A percentile compares a stretch with the other conserved stretches of the same genome.
phyloP scores from a whole-genome alignment of 176 grass and related monocot genomes.

The Musa itinerans region DNA sequence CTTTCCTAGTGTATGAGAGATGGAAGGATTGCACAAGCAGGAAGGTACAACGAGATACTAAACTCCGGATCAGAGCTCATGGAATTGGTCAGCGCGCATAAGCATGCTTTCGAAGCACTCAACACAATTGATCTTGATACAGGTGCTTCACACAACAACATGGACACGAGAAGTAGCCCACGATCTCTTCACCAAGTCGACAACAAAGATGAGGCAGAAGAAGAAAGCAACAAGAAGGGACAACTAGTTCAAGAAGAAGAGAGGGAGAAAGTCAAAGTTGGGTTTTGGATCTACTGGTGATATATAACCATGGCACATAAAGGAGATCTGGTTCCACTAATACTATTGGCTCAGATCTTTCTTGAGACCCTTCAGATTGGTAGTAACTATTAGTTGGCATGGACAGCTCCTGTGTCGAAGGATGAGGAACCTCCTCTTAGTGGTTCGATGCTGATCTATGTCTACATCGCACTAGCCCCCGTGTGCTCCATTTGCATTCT shows the following conservation, averaged over 20 bases:
- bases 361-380: constrained; percentile 42
- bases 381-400: constrained; percentile 95
- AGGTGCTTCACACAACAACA: not conserved
- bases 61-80: constrained; percentile 58
- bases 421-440: constrained; percentile 47
- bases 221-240: constrained; percentile 27
- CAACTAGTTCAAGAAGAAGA: constrained; percentile 94
- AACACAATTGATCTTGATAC: constrained; percentile 18
- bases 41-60: constrained; percentile 63
- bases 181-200: constrained; percentile 9
- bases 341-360: constrained; percentile 49
- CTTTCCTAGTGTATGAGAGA: constrained; percentile 50
- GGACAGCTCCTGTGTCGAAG: constrained; percentile 58
- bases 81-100: constrained; percentile 69
- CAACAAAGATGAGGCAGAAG: constrained; percentile 34
- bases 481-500: constrained; percentile 55
- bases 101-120: constrained; percentile 48
- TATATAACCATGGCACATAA: constrained; percentile 72
- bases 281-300: constrained; percentile 83
- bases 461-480: constrained; percentile 49
- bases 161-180: constrained; percentile 11
- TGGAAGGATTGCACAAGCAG: constrained; percentile 61
- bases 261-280: constrained; percentile 78
- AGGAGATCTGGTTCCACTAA: constrained; percentile 59
- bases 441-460: constrained; percentile 51